Conservation (phyloP, 75 land plant species). For the Cupressus sempervirens region DNA sequence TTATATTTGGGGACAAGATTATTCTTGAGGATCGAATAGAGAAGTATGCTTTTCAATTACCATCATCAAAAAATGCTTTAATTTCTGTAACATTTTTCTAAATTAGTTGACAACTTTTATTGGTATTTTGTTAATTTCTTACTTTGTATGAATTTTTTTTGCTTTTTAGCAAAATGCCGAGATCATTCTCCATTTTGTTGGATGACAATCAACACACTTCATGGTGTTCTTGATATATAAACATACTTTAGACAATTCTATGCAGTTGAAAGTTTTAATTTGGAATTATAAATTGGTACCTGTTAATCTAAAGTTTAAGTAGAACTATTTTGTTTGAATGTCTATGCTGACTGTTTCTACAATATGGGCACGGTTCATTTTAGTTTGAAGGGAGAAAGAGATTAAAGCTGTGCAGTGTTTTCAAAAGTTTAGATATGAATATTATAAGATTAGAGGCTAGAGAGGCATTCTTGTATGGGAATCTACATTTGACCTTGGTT, state of each 20-base stretch:
- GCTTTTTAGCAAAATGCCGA: background rate
- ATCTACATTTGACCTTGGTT: background rate
- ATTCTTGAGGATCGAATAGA: conserved; percentile 91
- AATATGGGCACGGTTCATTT: background rate
- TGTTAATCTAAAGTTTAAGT: background rate
- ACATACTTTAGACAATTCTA: background rate
- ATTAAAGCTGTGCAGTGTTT: background rate
- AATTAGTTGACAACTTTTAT: background rate
- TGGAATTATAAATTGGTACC: background rate
- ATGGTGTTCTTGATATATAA: background rate
- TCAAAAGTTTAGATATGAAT: background rate
- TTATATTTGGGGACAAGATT: conserved; percentile 81
- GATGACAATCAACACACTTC: background rate
- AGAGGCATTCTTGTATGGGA: background rate
- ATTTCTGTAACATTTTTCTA: background rate
- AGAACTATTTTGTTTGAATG: background rate
- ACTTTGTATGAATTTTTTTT: background rate
- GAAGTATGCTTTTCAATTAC: conserved; percentile 40
- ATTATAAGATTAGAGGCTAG: background rate
- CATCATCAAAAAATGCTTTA: background rate
- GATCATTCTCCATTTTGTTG: background rate
- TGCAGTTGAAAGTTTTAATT: background rate
- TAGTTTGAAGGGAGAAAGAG: background rate
- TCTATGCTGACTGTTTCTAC: background rate
- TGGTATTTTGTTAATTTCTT: background rate